These are phyloP conservation scores for Echites panduratus DNA, from an alignment of 257 asterid genomes.

Conservation along the genomic window DNA sequence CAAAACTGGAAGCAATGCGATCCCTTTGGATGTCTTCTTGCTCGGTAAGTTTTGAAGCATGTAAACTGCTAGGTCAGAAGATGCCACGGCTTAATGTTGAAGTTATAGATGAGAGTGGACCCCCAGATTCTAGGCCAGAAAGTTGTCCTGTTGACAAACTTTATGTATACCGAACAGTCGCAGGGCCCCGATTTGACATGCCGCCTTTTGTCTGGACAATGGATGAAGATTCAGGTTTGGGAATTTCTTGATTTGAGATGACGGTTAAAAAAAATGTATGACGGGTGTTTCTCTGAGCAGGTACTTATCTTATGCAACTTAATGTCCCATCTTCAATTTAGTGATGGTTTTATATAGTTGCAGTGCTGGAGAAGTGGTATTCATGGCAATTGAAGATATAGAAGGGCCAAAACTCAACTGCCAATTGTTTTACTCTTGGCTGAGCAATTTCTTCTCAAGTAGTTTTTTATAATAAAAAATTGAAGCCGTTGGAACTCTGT, in stretches of 20 bases:
- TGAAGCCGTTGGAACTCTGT: slow-evolving; percentile 22
- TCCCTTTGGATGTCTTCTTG: slow-evolving; percentile 99
- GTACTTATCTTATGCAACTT: slow-evolving; percentile 31
- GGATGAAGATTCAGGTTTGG: slow-evolving; percentile 42
- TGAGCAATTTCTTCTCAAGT: slow-evolving; percentile 38
- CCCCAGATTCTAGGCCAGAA: slow-evolving; percentile 69
- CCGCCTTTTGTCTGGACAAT: slow-evolving; percentile 81
- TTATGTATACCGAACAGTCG: slow-evolving; percentile 71
- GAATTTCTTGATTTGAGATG: slow-evolving; percentile 22
- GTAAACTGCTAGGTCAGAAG: slow-evolving; percentile 78
- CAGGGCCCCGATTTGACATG: slow-evolving; percentile 80
- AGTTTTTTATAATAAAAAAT: slow-evolving; percentile 27
- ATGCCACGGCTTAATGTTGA: slow-evolving; percentile 83
- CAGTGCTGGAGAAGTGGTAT: slow-evolving; percentile 31
- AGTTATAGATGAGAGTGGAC: slow-evolving; percentile 87
- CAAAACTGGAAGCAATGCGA: slow-evolving; percentile 99
- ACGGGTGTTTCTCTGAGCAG: slow-evolving; percentile 25
- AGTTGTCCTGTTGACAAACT: slow-evolving; percentile 70
- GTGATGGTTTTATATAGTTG: slow-evolving; percentile 31
- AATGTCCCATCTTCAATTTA: slow-evolving; percentile 25
- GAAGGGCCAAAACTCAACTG: slow-evolving; percentile 36
- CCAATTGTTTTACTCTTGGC: slow-evolving; percentile 52
- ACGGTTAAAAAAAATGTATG: not conserved
- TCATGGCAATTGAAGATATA: slow-evolving; percentile 10
- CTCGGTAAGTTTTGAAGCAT: slow-evolving; percentile 82